Conservation (phyloP, 2,329 filamentous ascomycete genomes). For the Passalora sequoiae region DNA sequence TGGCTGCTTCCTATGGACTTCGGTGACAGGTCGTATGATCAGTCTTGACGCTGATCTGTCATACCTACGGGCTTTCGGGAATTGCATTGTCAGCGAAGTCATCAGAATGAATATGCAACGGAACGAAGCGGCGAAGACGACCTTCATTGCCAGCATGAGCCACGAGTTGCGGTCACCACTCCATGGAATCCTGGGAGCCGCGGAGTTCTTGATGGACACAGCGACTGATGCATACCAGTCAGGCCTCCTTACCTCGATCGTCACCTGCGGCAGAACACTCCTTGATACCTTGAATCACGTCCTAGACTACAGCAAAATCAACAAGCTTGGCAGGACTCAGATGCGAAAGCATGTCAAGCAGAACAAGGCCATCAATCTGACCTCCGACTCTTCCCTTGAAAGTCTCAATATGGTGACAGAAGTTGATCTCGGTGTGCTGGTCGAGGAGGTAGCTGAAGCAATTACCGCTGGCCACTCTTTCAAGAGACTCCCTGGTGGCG, state of each 20-base stretch:
- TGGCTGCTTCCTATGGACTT: conserved; percentile 46
- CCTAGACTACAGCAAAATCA: conserved; percentile 42
- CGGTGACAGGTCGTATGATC: conserved; percentile 39
- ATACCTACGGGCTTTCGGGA: conserved; percentile 40
- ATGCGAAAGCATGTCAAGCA: conserved; percentile 25
- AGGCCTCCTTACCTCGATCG: conserved; percentile 45
- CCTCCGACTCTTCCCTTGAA: conserved; percentile 22
- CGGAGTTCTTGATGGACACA: conserved; percentile 48
- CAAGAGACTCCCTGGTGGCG: conserved; percentile 23
- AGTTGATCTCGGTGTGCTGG: conserved; percentile 43
- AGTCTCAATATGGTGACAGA: conserved; percentile 33
- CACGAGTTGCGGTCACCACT: conserved; percentile 49
- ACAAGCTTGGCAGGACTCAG: conserved; percentile 31
- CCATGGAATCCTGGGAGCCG: conserved; percentile 47
- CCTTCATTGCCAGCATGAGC: conserved; percentile 49
- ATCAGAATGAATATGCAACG: conserved; percentile 35
- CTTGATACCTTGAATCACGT: conserved; percentile 44
- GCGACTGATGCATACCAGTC: conserved; percentile 38
- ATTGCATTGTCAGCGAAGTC: conserved; percentile 38
- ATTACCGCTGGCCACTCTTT: conserved; percentile 50
- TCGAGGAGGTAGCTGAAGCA: conserved; percentile 53
- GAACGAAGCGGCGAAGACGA: conserved; percentile 47
- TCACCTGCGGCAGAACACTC: conserved; percentile 47
- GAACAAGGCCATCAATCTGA: conserved; percentile 28
- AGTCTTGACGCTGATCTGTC: conserved; percentile 37